Evolutionary conservation across 352 stramenopile species (phyloP).

Genomic region (Phytophthora constricta): DNA sequence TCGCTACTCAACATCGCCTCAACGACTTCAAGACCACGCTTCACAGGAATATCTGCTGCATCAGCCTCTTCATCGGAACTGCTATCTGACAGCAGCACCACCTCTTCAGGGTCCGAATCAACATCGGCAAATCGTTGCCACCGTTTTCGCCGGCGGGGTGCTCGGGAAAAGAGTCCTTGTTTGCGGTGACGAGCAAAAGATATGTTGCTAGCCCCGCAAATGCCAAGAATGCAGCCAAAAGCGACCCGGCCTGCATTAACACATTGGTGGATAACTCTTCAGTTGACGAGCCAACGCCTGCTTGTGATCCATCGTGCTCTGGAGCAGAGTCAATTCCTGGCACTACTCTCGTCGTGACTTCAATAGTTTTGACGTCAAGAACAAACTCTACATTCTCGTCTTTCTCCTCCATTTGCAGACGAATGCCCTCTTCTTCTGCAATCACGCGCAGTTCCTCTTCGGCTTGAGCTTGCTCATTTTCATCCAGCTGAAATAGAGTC

Average conservation of each 20-base stretch:
- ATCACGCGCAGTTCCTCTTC: constrained; percentile 43
- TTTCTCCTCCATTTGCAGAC: constrained; percentile 18
- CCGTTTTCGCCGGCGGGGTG: constrained; percentile 29
- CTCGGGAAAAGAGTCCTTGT: constrained; percentile 9
- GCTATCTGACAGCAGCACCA: constrained; percentile 45
- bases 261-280: neutral
- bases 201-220: constrained; percentile 33
- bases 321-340: neutral
- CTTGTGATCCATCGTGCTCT: neutral
- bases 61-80: constrained; percentile 29
- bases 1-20: constrained; percentile 11
- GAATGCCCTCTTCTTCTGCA: constrained; percentile 37
- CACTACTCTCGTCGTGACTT: neutral
- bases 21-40: constrained; percentile 23
- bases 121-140: constrained; percentile 35
- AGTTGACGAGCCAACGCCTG: neutral
- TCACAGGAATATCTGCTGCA: neutral
- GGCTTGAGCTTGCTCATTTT: constrained; percentile 26
- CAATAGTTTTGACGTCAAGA: neutral
- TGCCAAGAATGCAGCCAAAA: constrained; percentile 29
- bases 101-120: constrained; percentile 50
- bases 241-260: constrained; percentile 26
- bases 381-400: constrained; percentile 4
- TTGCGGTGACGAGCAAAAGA: constrained; percentile 38
- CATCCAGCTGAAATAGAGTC: constrained; percentile 23